Conservation (phyloP, 2,329 filamentous ascomycete genomes). For the Trichoderma harzianum region DNA sequence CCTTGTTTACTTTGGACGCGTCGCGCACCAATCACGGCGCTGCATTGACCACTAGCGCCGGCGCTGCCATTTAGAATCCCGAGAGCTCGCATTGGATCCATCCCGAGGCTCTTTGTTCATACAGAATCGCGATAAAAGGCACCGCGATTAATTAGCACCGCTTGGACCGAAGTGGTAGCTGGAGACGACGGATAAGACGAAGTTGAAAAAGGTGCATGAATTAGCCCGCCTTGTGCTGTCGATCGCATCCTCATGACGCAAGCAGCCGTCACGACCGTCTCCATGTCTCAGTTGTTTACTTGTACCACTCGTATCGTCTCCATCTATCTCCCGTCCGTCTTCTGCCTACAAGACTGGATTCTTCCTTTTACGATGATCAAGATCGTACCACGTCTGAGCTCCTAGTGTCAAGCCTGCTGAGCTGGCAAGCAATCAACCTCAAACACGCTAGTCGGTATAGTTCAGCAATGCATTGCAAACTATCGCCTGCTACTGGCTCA, state of each 20-base stretch:
- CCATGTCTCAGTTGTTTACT: neutral
- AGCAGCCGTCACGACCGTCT: neutral
- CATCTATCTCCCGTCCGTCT: neutral
- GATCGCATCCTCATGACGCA: constrained; percentile 6
- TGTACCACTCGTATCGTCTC: neutral
- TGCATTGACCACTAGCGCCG: neutral
- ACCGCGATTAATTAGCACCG: neutral
- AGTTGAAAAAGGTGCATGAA: neutral
- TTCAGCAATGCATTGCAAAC: neutral
- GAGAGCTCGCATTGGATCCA: neutral
- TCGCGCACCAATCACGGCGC: constrained; percentile 24
- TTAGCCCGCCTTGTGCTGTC: neutral
- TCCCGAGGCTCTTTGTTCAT: neutral
- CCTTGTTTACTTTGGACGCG: constrained; percentile 23
- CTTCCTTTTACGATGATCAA: neutral
- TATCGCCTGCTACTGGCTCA: neutral
- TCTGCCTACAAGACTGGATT: neutral
- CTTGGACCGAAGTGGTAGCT: neutral
- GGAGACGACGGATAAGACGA: neutral
- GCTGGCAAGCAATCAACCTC: constrained; percentile 11
- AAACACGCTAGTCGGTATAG: constrained; percentile 4
- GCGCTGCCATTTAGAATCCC: neutral
- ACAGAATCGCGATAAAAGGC: neutral
- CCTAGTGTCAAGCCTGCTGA: neutral
- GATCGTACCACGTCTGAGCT: constrained; percentile 3